Conservation (phyloP, 352 stramenopile genomes). For the Phytopythium montanum region DNA sequence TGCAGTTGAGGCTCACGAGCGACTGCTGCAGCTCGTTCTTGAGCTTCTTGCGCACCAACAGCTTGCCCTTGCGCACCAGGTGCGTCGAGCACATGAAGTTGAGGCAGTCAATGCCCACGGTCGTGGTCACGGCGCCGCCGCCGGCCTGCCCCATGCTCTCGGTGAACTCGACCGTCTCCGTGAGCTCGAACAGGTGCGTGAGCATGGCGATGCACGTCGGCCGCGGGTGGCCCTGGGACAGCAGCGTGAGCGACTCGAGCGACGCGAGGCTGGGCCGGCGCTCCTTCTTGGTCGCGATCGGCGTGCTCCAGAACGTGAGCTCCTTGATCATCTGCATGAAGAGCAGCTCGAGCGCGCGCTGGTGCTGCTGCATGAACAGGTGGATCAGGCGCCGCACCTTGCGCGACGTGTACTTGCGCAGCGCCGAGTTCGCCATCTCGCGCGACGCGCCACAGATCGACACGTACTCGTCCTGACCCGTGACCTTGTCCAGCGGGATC, state of each 20-base stretch:
- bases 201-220: slow-evolving; percentile 76
- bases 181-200: slow-evolving; percentile 81
- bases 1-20: slow-evolving; percentile 78
- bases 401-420: slow-evolving; percentile 84
- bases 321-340: slow-evolving; percentile 85
- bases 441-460: slow-evolving; percentile 81
- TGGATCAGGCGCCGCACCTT: slow-evolving; percentile 84
- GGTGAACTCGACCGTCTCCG: slow-evolving; percentile 82
- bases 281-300: slow-evolving; percentile 24
- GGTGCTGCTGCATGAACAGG: slow-evolving; percentile 77
- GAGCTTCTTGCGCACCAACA: slow-evolving; percentile 74
- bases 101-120: slow-evolving; percentile 78
- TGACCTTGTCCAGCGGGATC: slow-evolving; percentile 83
- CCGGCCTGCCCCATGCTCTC: slow-evolving; percentile 31
- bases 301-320: slow-evolving; percentile 78
- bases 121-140: slow-evolving; percentile 34
- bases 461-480: slow-evolving; percentile 84
- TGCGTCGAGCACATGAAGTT: slow-evolving; percentile 87
- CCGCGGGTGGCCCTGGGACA: slow-evolving; percentile 64
- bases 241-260: slow-evolving; percentile 61
- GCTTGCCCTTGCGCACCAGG: slow-evolving; percentile 56
- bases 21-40: slow-evolving; percentile 74
- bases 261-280: slow-evolving; percentile 46
- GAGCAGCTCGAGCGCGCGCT: slow-evolving; percentile 59
- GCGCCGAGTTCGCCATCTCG: slow-evolving; percentile 75